phyloP scores from a whole-genome alignment of 1,284 basidiomycete genomes.

The Pholiota adiposa region DNA sequence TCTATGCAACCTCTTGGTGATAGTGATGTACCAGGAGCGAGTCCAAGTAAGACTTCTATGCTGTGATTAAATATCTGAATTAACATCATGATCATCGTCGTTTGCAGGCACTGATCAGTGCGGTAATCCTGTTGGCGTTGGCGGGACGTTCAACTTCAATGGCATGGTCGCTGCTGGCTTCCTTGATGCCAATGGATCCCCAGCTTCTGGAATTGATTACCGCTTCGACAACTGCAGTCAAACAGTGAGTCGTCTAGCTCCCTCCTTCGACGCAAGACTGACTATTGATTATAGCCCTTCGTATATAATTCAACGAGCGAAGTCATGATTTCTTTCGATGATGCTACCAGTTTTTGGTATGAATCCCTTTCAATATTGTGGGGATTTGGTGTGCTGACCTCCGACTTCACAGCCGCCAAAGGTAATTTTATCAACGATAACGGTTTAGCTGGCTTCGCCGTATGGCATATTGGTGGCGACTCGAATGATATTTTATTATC shows the following conservation, averaged over 20 bases:
- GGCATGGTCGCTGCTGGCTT: slow-evolving; percentile 57
- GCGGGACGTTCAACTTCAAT: slow-evolving; percentile 62
- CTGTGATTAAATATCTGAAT: too few species aligned
- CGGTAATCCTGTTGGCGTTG: slow-evolving; percentile 38
- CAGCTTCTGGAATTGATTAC: slow-evolving; percentile 53
- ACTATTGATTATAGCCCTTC: slow-evolving; percentile 51
- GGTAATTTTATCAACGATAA: slow-evolving; percentile 44
- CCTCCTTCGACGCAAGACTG: not conserved
- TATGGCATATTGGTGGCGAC: slow-evolving; percentile 61
- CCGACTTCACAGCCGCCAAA: slow-evolving; percentile 37
- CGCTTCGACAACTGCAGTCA: slow-evolving; percentile 66
- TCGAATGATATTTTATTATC: slow-evolving; percentile 51
- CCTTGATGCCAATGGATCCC: slow-evolving; percentile 52
- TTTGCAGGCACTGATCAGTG: slow-evolving; percentile 41
- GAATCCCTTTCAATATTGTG: slow-evolving; percentile 1
- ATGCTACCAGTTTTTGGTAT: slow-evolving; percentile 40
- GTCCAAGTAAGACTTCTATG: slow-evolving; percentile 27
- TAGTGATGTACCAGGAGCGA: slow-evolving; percentile 48
- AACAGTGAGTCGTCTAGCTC: slow-evolving; percentile 49
- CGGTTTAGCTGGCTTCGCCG: slow-evolving; percentile 54
- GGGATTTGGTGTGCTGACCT: not conserved
- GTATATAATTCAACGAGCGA: slow-evolving; percentile 59
- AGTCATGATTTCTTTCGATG: slow-evolving; percentile 68
- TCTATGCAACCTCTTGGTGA: slow-evolving; percentile 54
- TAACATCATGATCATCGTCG: slow-evolving; percentile 26